phyloP scores from a whole-genome alignment of 169 alveolate genomes.

The Perkinsus olseni region DNA sequence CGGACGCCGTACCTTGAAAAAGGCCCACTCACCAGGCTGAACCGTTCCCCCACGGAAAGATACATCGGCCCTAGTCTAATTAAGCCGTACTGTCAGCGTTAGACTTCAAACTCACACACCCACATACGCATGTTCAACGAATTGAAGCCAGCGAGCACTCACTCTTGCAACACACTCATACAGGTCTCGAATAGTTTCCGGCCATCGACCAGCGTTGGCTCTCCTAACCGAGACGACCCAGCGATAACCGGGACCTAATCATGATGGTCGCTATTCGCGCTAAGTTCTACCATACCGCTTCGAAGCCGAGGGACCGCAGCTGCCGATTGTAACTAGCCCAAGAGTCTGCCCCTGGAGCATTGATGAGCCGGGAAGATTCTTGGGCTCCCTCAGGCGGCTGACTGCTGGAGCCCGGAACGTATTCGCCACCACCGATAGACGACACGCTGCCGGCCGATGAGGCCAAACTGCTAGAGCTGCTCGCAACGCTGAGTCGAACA shows the following conservation, averaged over 20 bases:
- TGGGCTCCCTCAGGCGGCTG: not conserved
- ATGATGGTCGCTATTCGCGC: not conserved
- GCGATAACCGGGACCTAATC: not conserved
- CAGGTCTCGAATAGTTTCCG: not conserved
- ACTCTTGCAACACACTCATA: not conserved
- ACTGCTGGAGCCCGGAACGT: not conserved
- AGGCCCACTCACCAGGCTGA: no score
- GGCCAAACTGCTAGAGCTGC: not conserved
- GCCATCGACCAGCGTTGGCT: not conserved
- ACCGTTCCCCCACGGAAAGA: no score
- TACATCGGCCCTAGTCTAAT: no score
- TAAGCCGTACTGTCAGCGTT: no score
- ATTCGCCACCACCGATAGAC: not conserved
- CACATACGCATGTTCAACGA: no score
- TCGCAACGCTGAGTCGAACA: not conserved
- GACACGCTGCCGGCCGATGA: not conserved
- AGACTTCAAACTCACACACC: no score
- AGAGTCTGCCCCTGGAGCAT: not conserved
- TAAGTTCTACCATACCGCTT: not conserved
- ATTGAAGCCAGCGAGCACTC: not conserved
- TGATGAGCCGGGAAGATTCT: not conserved
- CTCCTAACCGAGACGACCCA: not conserved
- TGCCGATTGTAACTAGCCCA: not conserved
- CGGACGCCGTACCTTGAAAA: not conserved
- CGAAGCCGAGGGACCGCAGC: not conserved